Base-by-base conservation (phyloP, 352 stramenopile species). In the Globisporangium alternatum region DNA sequence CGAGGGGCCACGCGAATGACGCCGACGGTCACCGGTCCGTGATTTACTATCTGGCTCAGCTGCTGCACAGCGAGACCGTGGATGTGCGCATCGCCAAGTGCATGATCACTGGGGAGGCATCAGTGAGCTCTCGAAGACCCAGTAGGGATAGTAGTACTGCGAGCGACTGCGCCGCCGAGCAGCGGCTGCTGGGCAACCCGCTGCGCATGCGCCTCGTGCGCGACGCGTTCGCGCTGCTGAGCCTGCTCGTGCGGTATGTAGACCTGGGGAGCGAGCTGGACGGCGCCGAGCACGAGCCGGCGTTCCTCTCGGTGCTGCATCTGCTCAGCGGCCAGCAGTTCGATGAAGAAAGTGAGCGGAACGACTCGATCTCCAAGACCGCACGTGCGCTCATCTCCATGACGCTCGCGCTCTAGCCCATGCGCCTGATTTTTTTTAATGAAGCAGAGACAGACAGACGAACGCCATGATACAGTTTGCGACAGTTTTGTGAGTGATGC, bases 51-150 rank as follows among this genome's bases (percentile, higher is more conserved):
- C 52, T 92, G 31, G 61, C 71, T 2, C 79, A 89, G 49, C 64
- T 92, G 17, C 67, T 92, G 22, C 63, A 89, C 56, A 69, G 70
- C 7, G 81, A 90, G 62, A 92, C 83, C 0, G 88, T 86, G 60
- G 69, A 80, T 28, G 69, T 69, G 9, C 70, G 83, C 15, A 83
- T 70, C 48, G 41, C 72, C 28, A 73, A 70, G 15, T 45, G 52
- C 30, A 12, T 15, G 31, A 37, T 3, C 31, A 9, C 31, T 6
- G 31, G 5, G 12, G 2, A 25, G 25, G 8, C 33, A 39, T 12
- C 10, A 39, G 7, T 12, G 33, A 12, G 0, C 33, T 39, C 33
- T 39, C 33, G 33, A 12, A 8, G 33, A 39, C 0, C 7, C 8
- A 39, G 33, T 39, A 49, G 43, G 43, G 19, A 12, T 28, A 3